A percentile compares a stretch with the other conserved stretches of the same genome.
Conservation (phyloP, 106 monocot genomes). For the Dendrobium huoshanense region DNA sequence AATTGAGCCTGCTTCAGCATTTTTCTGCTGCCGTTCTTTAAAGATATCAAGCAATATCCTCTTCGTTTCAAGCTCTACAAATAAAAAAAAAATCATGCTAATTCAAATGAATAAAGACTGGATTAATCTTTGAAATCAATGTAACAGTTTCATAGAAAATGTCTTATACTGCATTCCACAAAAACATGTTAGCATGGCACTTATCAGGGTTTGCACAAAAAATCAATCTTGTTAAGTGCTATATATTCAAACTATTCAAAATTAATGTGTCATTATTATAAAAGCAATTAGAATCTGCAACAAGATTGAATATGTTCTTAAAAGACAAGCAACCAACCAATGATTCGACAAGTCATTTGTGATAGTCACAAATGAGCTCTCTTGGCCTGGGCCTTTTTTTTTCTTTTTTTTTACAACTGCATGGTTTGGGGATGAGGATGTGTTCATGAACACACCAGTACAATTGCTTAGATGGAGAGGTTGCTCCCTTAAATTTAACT, state of each 20-base stretch:
- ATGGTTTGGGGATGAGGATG: not conserved
- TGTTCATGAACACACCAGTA: not conserved
- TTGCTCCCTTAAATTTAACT: not conserved
- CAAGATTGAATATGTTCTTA: not conserved
- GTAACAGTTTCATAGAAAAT: not conserved
- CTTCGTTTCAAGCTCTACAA: conserved; percentile 93
- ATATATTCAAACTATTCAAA: not conserved
- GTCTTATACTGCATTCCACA: not conserved
- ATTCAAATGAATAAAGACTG: not conserved
- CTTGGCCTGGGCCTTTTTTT: not conserved
- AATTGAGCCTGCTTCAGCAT: conserved; percentile 83
- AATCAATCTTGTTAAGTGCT: not conserved
- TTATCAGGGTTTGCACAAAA: not conserved
- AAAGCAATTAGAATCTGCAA: not conserved
- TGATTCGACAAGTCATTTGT: not conserved
- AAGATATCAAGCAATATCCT: conserved; percentile 97
- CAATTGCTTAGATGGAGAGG: not conserved
- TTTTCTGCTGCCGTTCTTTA: conserved; percentile 89
- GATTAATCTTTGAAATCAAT: not conserved
- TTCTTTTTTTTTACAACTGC: not conserved
- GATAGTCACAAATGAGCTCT: not conserved
- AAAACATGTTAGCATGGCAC: not conserved
- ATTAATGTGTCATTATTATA: not conserved
- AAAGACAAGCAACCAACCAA: not conserved
- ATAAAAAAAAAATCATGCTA: not conserved